These are phyloP conservation scores for Ascochyta clinopodiicola DNA, from an alignment of 2,329 filamentous ascomycete species.

Conservation along the genomic window DNA sequence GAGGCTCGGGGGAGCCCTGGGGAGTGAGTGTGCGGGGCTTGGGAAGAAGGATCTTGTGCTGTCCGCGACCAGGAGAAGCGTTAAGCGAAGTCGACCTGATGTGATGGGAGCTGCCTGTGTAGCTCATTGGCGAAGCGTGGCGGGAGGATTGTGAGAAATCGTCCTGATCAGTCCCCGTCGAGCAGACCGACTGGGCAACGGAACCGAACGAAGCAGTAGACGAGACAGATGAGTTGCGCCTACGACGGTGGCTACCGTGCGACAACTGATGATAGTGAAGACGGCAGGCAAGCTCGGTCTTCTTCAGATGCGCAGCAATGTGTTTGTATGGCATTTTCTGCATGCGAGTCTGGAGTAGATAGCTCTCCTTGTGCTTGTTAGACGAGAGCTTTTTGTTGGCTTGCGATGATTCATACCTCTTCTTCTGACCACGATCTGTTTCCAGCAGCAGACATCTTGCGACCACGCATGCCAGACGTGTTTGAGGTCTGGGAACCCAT, in stretches of 20 bases:
- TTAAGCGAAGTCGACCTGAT: slow-evolving; percentile 43
- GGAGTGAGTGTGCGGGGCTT: slow-evolving; percentile 62
- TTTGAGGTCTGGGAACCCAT: slow-evolving; percentile 41
- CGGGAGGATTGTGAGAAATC: slow-evolving; percentile 47
- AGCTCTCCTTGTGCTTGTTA: slow-evolving; percentile 70
- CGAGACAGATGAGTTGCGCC: slow-evolving; percentile 75
- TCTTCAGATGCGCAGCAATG: slow-evolving; percentile 83
- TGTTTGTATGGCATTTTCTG: slow-evolving; percentile 93
- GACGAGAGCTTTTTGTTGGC: neutral
- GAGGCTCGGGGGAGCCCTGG: slow-evolving; percentile 47
- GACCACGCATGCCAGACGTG: slow-evolving; percentile 65
- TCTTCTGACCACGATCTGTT: slow-evolving; percentile 86
- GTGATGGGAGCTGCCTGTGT: slow-evolving; percentile 47
- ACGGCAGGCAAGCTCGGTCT: slow-evolving; percentile 86
- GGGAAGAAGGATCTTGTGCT: slow-evolving; percentile 63
- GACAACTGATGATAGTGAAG: slow-evolving; percentile 87
- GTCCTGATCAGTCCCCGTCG: slow-evolving; percentile 45
- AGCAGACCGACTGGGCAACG: slow-evolving; percentile 48
- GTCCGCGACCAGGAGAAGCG: slow-evolving; percentile 63
- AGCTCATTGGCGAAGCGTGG: slow-evolving; percentile 54
- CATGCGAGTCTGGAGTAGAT: slow-evolving; percentile 81
- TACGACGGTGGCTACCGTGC: slow-evolving; percentile 80
- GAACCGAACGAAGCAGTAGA: slow-evolving; percentile 56
- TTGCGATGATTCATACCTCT: slow-evolving; percentile 64
- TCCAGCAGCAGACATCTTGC: slow-evolving; percentile 74